phyloP scores from a whole-genome alignment of 495 filamentous ascomycete species.

The Aspergillus baeticus region DNA sequence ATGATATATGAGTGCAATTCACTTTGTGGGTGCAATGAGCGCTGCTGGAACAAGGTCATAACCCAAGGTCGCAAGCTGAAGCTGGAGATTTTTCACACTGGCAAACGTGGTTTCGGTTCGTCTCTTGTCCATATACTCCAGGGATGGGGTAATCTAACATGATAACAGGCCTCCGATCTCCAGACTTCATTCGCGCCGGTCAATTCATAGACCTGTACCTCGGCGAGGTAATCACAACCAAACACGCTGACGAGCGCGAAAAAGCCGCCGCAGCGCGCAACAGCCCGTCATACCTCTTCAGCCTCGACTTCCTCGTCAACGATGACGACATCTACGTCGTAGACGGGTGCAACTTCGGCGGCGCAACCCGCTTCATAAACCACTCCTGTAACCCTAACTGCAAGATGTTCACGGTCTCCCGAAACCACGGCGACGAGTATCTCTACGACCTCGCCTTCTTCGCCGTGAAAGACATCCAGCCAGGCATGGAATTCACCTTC shows the following conservation, averaged over 20 bases:
- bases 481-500: constrained; percentile 77
- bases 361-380: constrained; percentile 61
- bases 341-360: constrained; percentile 60
- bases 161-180: constrained; percentile 63
- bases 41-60: constrained; percentile 80
- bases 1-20: constrained; percentile 82
- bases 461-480: constrained; percentile 64
- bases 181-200: constrained; percentile 64
- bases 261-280: constrained; percentile 37
- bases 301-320: constrained; percentile 74
- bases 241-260: constrained; percentile 67
- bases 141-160: constrained; percentile 4
- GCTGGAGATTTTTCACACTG: constrained; percentile 80
- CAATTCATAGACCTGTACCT: constrained; percentile 89
- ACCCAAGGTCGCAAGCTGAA: constrained; percentile 72
- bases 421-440: constrained; percentile 68
- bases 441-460: constrained; percentile 91
- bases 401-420: constrained; percentile 78
- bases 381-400: constrained; percentile 73
- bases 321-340: constrained; percentile 49
- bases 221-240: constrained; percentile 78
- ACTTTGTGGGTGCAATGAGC: constrained; percentile 61
- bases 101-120: constrained; percentile 76
- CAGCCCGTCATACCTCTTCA: constrained; percentile 70
- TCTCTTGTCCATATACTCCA: constrained; percentile 1